These are phyloP conservation scores for Boletus pseudopeckii DNA, from an alignment of 768 basidiomycete genomes.

Conservation along the genomic window DNA sequence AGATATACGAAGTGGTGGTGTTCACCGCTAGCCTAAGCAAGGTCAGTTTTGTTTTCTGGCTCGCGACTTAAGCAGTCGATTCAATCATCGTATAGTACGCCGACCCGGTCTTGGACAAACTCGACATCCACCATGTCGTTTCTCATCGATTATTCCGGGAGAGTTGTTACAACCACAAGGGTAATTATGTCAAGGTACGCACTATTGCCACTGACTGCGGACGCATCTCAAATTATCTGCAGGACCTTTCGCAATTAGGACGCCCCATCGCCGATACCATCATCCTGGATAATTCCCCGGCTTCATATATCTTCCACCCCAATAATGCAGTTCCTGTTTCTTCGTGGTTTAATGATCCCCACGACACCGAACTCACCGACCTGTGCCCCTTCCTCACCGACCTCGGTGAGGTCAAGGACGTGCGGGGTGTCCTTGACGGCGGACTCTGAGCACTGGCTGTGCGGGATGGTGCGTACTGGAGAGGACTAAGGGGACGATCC, in stretches of 20 bases:
- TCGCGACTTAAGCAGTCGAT: slow-evolving; percentile 1
- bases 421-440: slow-evolving; percentile 87
- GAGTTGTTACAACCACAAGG: slow-evolving; percentile 98
- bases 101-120: slow-evolving; percentile 96
- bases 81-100: slow-evolving; percentile 66
- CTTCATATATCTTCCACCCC: slow-evolving; percentile 98
- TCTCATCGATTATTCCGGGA: slow-evolving; percentile 94
- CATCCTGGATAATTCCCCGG: slow-evolving; percentile 98
- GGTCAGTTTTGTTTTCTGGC: slow-evolving; percentile 43
- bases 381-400: slow-evolving; percentile 93
- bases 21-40: slow-evolving; percentile 98
- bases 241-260: slow-evolving; percentile 97
- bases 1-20: slow-evolving; percentile 96
- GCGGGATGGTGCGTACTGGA: slow-evolving; percentile 19
- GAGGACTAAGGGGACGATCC: slow-evolving; percentile 14
- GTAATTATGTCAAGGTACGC: slow-evolving; percentile 96
- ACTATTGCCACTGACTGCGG: neutral
- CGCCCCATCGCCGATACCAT: slow-evolving; percentile 92
- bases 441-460: slow-evolving; percentile 49
- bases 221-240: slow-evolving; percentile 6
- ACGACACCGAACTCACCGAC: slow-evolving; percentile 96
- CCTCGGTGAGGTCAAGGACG: slow-evolving; percentile 79
- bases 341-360: slow-evolving; percentile 99
- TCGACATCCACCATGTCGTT: slow-evolving; percentile 90
- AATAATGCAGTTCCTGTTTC: slow-evolving; percentile 99